Evolutionary conservation across 2,329 filamentous ascomycete species (phyloP).

Genomic region (Elsinoe arachidis): DNA sequence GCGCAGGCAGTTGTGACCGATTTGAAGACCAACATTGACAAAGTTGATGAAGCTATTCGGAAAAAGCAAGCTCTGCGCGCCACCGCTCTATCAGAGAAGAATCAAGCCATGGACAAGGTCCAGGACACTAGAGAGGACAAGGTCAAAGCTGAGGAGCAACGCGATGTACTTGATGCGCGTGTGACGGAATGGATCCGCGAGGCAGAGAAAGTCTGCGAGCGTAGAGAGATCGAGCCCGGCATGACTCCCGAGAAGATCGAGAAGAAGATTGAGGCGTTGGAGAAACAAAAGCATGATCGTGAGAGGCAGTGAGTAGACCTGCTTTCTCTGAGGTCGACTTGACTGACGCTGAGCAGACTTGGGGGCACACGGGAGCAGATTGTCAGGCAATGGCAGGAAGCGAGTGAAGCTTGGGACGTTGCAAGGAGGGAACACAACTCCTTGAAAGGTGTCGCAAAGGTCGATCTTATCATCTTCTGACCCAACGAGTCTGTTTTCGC

Average conservation of each 20-base stretch:
- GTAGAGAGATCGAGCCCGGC: slow-evolving; percentile 24
- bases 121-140: slow-evolving; percentile 26
- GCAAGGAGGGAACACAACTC: slow-evolving; percentile 19
- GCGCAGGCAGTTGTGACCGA: slow-evolving; percentile 13
- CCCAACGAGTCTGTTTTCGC: not conserved
- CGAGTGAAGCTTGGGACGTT: slow-evolving; percentile 22
- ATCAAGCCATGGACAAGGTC: slow-evolving; percentile 31
- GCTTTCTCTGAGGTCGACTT: not conserved
- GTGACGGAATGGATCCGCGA: slow-evolving; percentile 21
- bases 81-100: slow-evolving; percentile 34
- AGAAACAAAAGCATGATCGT: slow-evolving; percentile 7
- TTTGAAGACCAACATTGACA: slow-evolving; percentile 15
- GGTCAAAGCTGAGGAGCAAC: slow-evolving; percentile 22
- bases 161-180: slow-evolving; percentile 22
- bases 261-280: slow-evolving; percentile 25
- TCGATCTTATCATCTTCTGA: slow-evolving; percentile 33
- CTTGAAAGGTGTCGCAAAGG: slow-evolving; percentile 28
- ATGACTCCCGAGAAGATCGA: slow-evolving; percentile 28
- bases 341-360: slow-evolving; percentile 16
- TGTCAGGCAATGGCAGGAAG: slow-evolving; percentile 20
- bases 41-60: slow-evolving; percentile 26
- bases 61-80: slow-evolving; percentile 27
- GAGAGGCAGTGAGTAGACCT: not conserved
- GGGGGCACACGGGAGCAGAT: slow-evolving; percentile 27
- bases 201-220: slow-evolving; percentile 20